Conservation (phyloP, 1,139 yeast genomes). For the Diutina catenulata region DNA sequence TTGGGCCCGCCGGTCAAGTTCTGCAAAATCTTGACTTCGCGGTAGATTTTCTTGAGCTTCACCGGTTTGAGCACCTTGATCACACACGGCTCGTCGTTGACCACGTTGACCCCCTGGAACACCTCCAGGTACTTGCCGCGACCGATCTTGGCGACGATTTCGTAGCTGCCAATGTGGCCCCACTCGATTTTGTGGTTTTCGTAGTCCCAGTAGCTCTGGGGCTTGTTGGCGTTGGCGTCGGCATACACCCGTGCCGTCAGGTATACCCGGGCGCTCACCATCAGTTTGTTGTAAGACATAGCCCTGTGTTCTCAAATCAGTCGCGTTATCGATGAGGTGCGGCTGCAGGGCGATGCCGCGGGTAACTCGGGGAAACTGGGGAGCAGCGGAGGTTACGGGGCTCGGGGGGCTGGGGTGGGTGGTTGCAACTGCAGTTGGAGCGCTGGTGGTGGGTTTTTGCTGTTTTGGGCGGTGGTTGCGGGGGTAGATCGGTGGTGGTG, state of each 20-base stretch:
- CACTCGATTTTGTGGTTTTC: slow-evolving; percentile 59
- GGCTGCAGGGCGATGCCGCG: neutral
- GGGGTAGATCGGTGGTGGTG: no score
- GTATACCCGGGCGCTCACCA: slow-evolving; percentile 4
- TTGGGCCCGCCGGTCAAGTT: slow-evolving; percentile 70
- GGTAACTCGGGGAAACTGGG: neutral
- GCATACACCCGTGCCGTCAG: slow-evolving; percentile 74
- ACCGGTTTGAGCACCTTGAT: slow-evolving; percentile 94
- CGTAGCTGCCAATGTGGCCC: slow-evolving; percentile 73
- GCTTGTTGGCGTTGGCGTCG: slow-evolving; percentile 69
- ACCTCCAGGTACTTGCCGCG: slow-evolving; percentile 98
- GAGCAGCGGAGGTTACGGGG: neutral
- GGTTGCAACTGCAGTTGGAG: neutral
- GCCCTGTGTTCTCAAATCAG: no score
- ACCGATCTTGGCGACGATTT: slow-evolving; percentile 85
- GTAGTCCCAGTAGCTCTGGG: slow-evolving; percentile 91
- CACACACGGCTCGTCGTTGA: slow-evolving; percentile 45
- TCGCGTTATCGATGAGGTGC: slow-evolving; percentile 2
- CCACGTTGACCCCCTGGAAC: slow-evolving; percentile 52
- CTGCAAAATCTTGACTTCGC: slow-evolving; percentile 67
- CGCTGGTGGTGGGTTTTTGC: neutral
- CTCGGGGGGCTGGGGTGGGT: neutral
- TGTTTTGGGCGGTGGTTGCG: neutral
- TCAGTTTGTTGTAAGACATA: no score
- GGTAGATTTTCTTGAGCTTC: slow-evolving; percentile 63